Conservation (phyloP, 257 asterid species). For the Fraxinus excelsior region DNA sequence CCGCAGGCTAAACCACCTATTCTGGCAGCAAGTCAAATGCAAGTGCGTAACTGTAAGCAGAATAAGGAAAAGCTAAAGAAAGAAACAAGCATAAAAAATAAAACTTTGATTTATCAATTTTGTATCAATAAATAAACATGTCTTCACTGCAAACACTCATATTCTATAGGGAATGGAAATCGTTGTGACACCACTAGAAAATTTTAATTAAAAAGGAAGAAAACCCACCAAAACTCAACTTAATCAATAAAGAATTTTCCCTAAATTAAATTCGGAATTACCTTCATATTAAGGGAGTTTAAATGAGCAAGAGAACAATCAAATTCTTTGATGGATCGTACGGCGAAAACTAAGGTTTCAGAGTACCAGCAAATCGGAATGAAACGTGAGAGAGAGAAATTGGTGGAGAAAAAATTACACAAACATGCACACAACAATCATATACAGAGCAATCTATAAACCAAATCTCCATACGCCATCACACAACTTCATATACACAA, state of each 20-base stretch:
- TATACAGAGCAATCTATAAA: too few species aligned
- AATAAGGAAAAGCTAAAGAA: background rate
- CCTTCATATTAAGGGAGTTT: conserved; percentile 14
- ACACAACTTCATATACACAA: too few species aligned
- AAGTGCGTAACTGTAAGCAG: background rate
- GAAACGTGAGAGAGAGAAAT: background rate
- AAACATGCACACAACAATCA: too few species aligned
- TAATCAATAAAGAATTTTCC: background rate
- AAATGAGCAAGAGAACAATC: background rate
- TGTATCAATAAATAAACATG: background rate
- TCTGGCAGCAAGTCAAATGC: background rate
- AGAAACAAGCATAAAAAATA: too few species aligned
- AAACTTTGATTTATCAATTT: background rate
- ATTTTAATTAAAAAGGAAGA: background rate
- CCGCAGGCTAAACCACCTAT: too few species aligned
- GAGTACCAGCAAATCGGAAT: conserved; percentile 15
- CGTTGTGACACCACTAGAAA: background rate
- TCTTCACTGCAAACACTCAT: too few species aligned
- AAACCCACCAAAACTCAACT: background rate
- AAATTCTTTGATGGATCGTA: background rate
- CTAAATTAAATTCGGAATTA: background rate
- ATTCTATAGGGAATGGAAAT: background rate
- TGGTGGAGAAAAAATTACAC: too few species aligned
- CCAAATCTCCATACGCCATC: too few species aligned
- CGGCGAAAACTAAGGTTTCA: conserved; percentile 23